A percentile compares a stretch with the other conserved stretches of the same genome.
These are phyloP conservation scores for Epichloe sp. DNA, from an alignment of 2,329 filamentous ascomycete genomes.

Conservation along the genomic window DNA sequence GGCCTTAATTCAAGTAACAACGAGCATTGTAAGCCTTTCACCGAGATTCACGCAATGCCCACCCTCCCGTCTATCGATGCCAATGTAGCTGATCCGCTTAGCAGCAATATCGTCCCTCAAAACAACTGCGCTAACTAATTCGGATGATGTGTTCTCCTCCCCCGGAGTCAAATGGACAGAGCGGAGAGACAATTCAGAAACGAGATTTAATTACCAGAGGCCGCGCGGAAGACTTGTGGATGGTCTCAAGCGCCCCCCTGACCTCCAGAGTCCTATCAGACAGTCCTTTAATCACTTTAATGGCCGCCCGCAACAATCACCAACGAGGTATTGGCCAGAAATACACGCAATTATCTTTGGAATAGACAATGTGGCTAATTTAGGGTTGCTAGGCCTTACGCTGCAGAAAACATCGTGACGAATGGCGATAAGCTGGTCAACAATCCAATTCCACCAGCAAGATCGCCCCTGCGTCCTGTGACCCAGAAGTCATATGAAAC, in stretches of 20 bases:
- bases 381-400: background rate
- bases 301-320: background rate
- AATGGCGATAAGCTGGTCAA: background rate
- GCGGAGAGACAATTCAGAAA: background rate
- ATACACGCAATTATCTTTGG: background rate
- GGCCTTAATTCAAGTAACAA: background rate
- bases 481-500: background rate
- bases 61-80: background rate
- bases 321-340: background rate
- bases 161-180: background rate
- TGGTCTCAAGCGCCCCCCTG: background rate
- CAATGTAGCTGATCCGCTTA: background rate
- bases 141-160: background rate
- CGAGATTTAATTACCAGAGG: background rate
- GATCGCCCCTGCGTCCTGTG: conserved; percentile 1
- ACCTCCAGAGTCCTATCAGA: conserved; percentile 3
- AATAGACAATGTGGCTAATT: background rate
- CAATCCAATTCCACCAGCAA: background rate
- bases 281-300: background rate
- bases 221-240: background rate
- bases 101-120: background rate
- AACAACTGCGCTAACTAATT: background rate
- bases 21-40: background rate
- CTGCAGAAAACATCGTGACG: background rate
- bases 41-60: background rate